Evolutionary conservation across 495 filamentous ascomycete species (phyloP).

Genomic region (Xylaria longipes): DNA sequence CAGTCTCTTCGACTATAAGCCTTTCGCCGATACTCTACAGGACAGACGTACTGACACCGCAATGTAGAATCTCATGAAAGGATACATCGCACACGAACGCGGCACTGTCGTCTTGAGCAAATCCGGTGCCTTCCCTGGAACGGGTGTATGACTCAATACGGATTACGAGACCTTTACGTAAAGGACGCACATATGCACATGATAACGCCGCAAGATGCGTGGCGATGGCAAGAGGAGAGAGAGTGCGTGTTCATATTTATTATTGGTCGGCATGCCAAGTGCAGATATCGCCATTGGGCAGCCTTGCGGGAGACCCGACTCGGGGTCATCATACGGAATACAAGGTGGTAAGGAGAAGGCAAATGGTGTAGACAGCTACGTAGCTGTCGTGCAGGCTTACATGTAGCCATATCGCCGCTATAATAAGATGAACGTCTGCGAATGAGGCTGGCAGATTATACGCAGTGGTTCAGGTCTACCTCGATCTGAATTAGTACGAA

Average conservation of each 20-base stretch:
- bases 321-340: background rate
- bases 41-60: slow-evolving; percentile 24
- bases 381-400: background rate
- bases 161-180: background rate
- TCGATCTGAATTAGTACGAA: too few species aligned
- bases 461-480: too few species aligned
- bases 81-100: slow-evolving; percentile 91
- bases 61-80: slow-evolving; percentile 87
- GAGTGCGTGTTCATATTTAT: background rate
- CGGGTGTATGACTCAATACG: slow-evolving; percentile 69
- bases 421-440: background rate
- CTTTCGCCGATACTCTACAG: background rate
- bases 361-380: background rate
- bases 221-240: background rate
- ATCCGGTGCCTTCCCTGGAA: slow-evolving; percentile 92
- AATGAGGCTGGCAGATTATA: background rate
- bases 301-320: background rate
- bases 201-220: background rate
- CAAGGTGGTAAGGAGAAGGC: background rate
- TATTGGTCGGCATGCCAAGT: background rate
- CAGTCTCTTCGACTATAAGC: background rate
- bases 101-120: slow-evolving; percentile 92
- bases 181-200: background rate
- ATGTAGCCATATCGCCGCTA: background rate
- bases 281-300: background rate